Conservation (phyloP, 1,284 basidiomycete species). For the Ganoderma meredithae region DNA sequence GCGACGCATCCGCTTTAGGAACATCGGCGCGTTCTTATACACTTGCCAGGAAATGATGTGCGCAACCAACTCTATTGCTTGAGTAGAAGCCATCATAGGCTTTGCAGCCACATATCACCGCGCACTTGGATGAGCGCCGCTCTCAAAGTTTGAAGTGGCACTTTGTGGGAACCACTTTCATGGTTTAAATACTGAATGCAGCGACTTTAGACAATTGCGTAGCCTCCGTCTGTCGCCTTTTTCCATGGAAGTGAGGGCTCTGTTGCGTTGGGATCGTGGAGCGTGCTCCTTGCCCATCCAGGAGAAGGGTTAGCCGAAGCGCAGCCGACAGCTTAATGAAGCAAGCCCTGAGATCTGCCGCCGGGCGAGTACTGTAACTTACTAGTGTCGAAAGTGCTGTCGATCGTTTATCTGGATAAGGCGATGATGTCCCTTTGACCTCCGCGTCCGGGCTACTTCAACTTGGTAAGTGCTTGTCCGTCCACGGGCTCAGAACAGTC, state of each 20-base stretch:
- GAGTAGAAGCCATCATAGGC: background rate
- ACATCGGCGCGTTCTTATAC: background rate
- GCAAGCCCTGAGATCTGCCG: conserved; percentile 16
- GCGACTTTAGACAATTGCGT: background rate
- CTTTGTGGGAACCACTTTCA: background rate
- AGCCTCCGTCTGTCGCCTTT: background rate
- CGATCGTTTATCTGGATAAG: conserved; percentile 21
- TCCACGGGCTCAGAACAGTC: background rate
- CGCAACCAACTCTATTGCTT: background rate
- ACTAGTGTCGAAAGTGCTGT: conserved; percentile 3
- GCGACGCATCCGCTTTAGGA: background rate
- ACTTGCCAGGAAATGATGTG: background rate
- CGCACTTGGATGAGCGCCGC: conserved; percentile 7
- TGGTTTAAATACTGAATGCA: background rate
- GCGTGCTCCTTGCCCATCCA: background rate
- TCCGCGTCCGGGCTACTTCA: conserved; percentile 19
- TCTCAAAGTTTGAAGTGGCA: background rate
- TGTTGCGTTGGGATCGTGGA: background rate
- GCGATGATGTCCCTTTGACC: conserved; percentile 16
- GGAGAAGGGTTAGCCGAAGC: background rate
- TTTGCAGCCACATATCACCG: conserved; percentile 7
- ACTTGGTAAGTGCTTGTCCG: background rate
- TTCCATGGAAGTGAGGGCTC: background rate
- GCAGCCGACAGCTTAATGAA: background rate
- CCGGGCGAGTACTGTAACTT: background rate